Evolutionary conservation across 164 flowering plant species (phyloP), one percentile per base, ranked within the genome.

Genomic region (Macadamia integrifolia): DNA sequence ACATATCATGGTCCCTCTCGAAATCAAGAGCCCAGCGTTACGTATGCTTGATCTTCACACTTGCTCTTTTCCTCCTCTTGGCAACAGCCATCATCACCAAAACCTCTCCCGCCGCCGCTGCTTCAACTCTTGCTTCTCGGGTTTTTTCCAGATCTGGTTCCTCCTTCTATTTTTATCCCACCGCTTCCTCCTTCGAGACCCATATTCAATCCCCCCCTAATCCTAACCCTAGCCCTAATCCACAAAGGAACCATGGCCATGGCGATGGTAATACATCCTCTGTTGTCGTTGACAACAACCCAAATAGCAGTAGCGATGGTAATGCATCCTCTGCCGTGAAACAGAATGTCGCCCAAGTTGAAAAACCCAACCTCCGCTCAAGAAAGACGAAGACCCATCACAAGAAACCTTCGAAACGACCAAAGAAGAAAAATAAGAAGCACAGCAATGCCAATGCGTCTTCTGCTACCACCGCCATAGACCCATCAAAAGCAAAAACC

Each of bases 41-140:
- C 32, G 53, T 78, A 53, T 65, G 56, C 0, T 50, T 65, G 29
- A 53, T 77, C 48, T 60, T 67, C 50, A 35, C 64, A 40, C 60
- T 72, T n/a, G 30, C 64, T 76, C 73, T 77, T 73, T 59, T 78
- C 73, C 62, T 76, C 65, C 71, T 62, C 70, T 52, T 75, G 40
- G 66, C 69, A 0, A 59, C 68, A 1, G 65, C 76, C 0, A 50
- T 75, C 66, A 53, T 80, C 56, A 43, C 73, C 15, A 50, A 56
- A 23, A 23, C 23, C 23, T 23, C 40, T 70, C 76, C 84, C 3
- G 6, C 75, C 2, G 28, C 48, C 9, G 7, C 68, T 13, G 75
- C 71, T 18, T 62, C 77, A 1, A 61, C 66, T 42, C 64, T 78
- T 30, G 64, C 76, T 10, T 57, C 77, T n/a, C 70, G 74, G 17